A percentile compares a stretch with the other conserved stretches of the same genome.
These are phyloP conservation scores for Bjerkandera adusta DNA, from an alignment of 1,284 basidiomycete genomes.

Conservation along the genomic window DNA sequence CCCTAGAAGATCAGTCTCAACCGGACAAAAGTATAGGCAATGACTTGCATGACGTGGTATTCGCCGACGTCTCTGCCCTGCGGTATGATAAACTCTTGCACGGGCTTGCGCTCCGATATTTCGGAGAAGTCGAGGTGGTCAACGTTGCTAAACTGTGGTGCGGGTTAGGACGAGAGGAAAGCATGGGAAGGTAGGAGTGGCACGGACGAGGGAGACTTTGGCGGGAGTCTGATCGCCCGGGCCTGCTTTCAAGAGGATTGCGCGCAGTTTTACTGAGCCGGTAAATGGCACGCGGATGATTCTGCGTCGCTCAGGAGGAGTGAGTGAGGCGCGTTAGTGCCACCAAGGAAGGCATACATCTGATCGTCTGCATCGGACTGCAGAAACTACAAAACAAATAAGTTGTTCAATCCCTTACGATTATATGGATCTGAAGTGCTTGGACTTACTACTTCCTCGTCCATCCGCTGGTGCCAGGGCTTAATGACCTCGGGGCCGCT, in stretches of 20 bases:
- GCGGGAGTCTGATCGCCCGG: constrained; percentile 69
- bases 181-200: not conserved
- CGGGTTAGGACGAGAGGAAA: not conserved
- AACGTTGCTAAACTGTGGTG: constrained; percentile 62
- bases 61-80: constrained; percentile 73
- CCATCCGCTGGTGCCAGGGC: constrained; percentile 70
- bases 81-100: constrained; percentile 68
- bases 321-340: constrained; percentile 1
- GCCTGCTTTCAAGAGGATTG: constrained; percentile 72
- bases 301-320: constrained; percentile 33
- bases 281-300: constrained; percentile 81
- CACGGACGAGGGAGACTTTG: constrained; percentile 60
- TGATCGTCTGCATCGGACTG: constrained; percentile 85
- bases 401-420: constrained; percentile 7
- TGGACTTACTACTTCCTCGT: constrained; percentile 55
- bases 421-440: constrained; percentile 8
- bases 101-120: constrained; percentile 52
- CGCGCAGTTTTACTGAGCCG: constrained; percentile 72
- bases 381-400: constrained; percentile 49
- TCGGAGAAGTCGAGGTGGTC: constrained; percentile 76
- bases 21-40: constrained; percentile 7
- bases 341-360: constrained; percentile 43
- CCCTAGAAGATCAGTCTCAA: not conserved
- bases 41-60: constrained; percentile 75
- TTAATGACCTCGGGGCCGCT: constrained; percentile 61